Evolutionary conservation across 176 grass and related monocot species (phyloP).

Genomic region (Lolium multiflorum): DNA sequence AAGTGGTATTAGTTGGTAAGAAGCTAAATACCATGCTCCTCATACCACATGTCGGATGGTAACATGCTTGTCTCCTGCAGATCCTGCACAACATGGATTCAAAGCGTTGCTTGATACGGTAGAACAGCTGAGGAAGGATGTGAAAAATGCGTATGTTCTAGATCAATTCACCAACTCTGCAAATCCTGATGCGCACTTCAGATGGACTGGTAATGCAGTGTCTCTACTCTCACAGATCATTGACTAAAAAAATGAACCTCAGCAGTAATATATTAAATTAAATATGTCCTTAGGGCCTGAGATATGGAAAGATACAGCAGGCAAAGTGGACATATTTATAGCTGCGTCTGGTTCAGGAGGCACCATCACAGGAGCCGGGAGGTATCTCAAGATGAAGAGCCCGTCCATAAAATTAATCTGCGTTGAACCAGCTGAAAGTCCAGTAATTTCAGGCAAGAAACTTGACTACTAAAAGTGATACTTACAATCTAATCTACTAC

Average conservation of each 20-base stretch:
- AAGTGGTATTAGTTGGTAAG: slow-evolving; percentile 82
- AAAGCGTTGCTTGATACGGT: slow-evolving; percentile 61
- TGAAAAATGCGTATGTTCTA: slow-evolving; percentile 63
- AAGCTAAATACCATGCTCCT: not conserved
- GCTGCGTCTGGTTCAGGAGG: slow-evolving; percentile 80
- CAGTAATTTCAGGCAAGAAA: slow-evolving; percentile 72
- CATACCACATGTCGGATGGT: slow-evolving; percentile 1
- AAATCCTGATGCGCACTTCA: slow-evolving; percentile 84
- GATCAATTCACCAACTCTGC: slow-evolving; percentile 78
- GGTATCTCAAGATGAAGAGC: slow-evolving; percentile 86
- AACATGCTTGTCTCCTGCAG: slow-evolving; percentile 45
- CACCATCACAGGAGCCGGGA: slow-evolving; percentile 73
- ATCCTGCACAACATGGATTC: slow-evolving; percentile 70
- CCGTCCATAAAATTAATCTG: slow-evolving; percentile 65
- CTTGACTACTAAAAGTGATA: not conserved
- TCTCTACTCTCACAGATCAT: not conserved
- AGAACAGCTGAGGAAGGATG: slow-evolving; percentile 66
- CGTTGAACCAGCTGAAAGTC: slow-evolving; percentile 90
- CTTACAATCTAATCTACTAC: not conserved
- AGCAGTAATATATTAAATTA: not conserved
- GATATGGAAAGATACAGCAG: slow-evolving; percentile 91
- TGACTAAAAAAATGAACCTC: not conserved
- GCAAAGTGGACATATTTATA: slow-evolving; percentile 90
- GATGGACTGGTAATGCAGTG: slow-evolving; percentile 64
- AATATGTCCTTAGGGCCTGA: slow-evolving; percentile 67